A percentile compares a stretch with the other conserved stretches of the same genome.
phyloP scores from a whole-genome alignment of 371 early-diverging fungal species.

The Modicella reniformis region DNA sequence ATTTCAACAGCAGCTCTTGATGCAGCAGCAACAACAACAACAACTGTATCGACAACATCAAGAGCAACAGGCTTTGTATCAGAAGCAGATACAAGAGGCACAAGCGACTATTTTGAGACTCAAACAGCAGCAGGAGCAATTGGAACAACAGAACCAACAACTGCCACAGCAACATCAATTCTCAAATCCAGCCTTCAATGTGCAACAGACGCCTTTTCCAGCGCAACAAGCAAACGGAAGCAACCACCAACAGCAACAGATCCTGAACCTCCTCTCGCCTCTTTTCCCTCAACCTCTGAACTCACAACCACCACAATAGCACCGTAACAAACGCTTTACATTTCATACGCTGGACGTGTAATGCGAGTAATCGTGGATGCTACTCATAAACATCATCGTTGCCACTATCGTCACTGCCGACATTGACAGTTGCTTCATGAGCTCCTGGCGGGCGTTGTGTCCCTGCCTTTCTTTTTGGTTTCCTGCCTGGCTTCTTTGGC shows the following conservation, averaged over 20 bases:
- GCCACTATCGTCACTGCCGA: constrained; percentile 10
- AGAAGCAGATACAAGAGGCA: constrained; percentile 42
- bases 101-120: constrained; percentile 44
- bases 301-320: constrained; percentile 20
- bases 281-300: constrained; percentile 34
- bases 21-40: constrained; percentile 45
- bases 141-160: constrained; percentile 23
- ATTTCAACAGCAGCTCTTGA: constrained; percentile 30
- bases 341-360: background rate
- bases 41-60: constrained; percentile 42
- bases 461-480: background rate
- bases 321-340: background rate
- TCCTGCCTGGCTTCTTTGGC: constrained; percentile 16
- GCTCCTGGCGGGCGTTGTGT: background rate
- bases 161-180: constrained; percentile 10
- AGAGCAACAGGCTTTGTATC: constrained; percentile 40
- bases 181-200: constrained; percentile 14
- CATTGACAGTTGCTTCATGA: background rate
- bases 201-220: constrained; percentile 11
- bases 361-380: no score
- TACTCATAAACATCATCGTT: constrained; percentile 4
- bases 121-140: constrained; percentile 40
- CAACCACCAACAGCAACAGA: constrained; percentile 18
- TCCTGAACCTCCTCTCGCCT: constrained; percentile 31
- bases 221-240: constrained; percentile 6